Conservation (phyloP, 2,329 filamentous ascomycete species). For the Pezizomycotina sp. region DNA sequence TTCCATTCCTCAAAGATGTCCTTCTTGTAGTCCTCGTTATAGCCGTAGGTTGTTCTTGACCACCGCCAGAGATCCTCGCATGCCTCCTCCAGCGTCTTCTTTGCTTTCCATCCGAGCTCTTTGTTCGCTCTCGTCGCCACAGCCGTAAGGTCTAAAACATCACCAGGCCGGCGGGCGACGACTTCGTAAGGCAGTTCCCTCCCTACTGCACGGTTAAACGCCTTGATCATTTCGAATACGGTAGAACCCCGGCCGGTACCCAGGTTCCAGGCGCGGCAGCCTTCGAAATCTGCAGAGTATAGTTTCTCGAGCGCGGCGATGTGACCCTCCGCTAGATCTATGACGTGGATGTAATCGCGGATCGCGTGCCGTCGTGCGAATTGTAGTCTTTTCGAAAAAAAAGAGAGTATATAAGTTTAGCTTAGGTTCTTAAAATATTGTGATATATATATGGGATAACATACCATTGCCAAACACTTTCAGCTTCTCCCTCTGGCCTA, state of each 20-base stretch:
- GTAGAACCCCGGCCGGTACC: constrained; percentile 89
- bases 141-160: constrained; percentile 87
- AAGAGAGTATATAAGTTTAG: constrained; percentile 3
- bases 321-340: constrained; percentile 76
- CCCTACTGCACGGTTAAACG: constrained; percentile 76
- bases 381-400: constrained; percentile 54
- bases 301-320: constrained; percentile 81
- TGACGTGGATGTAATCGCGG: constrained; percentile 94
- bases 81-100: constrained; percentile 77
- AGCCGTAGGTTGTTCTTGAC: constrained; percentile 95
- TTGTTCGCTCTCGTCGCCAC: constrained; percentile 73
- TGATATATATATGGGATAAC: constrained; percentile 9
- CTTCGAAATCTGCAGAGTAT: constrained; percentile 50
- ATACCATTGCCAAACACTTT: constrained; percentile 83
- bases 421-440: background rate
- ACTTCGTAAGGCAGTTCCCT: constrained; percentile 76
- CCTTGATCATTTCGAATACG: constrained; percentile 93
- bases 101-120: constrained; percentile 84
- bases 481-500: constrained; percentile 84
- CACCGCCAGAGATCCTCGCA: constrained; percentile 92
- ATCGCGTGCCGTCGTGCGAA: constrained; percentile 87
- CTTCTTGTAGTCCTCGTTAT: constrained; percentile 72
- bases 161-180: constrained; percentile 62
- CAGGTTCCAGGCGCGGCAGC: constrained; percentile 89
- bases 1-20: constrained; percentile 52